Percentiles rank a stretch among this genome's conserved stretches.
Conservation (phyloP, 139 green algal genomes). For the Bryopsis sp. region DNA sequence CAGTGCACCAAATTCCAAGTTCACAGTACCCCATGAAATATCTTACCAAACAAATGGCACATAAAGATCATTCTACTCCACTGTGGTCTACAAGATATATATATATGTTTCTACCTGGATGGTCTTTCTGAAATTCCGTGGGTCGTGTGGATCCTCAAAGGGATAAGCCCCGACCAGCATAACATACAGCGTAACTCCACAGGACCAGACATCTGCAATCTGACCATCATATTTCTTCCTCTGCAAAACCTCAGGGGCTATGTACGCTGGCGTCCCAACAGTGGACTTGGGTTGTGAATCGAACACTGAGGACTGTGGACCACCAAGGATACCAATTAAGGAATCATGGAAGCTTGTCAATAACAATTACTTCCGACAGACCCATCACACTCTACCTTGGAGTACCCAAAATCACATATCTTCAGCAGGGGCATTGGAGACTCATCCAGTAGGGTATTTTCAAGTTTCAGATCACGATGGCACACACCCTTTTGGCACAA, state of each 20-base stretch:
- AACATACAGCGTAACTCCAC: conserved; percentile 97
- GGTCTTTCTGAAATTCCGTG: conserved; percentile 95
- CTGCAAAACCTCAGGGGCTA: conserved; percentile 87
- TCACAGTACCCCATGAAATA: not conserved
- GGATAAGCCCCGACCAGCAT: conserved; percentile 97
- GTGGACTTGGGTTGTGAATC: conserved; percentile 95
- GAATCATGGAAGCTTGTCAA: not conserved
- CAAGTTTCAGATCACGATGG: conserved; percentile 95
- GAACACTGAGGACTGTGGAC: conserved; percentile 37
- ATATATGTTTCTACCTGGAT: conserved; percentile 62
- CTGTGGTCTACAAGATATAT: not conserved
- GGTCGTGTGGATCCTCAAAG: conserved; percentile 93
- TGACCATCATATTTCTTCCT: conserved; percentile 83
- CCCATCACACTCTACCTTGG: conserved; percentile 31
- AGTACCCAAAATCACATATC: conserved; percentile 98
- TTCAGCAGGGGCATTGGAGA: conserved; percentile 76
- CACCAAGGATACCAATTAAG: conserved; percentile 16
- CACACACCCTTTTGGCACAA: conserved; percentile 89
- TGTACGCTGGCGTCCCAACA: conserved; percentile 99
- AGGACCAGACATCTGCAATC: conserved; percentile 94
- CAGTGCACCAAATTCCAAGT: not conserved
- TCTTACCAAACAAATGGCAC: not conserved
- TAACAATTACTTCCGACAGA: too few species aligned
- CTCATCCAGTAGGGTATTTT: conserved; percentile 96
- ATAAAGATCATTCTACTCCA: not conserved